Conservation (phyloP, 2,329 filamentous ascomycete species). For the Ascochyta koolunga region DNA sequence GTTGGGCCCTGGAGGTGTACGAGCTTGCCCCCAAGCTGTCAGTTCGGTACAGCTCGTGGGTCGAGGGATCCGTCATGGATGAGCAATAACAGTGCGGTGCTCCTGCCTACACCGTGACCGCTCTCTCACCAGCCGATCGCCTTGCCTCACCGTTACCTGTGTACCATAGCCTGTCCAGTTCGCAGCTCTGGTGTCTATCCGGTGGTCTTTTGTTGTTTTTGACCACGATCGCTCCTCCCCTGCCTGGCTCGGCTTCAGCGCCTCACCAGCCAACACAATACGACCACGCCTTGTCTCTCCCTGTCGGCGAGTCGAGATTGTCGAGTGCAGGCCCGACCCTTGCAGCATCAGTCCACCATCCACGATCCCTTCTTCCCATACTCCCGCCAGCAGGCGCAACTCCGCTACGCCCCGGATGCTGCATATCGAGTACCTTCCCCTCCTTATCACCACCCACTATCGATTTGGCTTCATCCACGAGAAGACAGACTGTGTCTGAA, state of each 20-base stretch:
- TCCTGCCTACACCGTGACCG: conserved; percentile 5
- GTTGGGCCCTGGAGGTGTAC: conserved; percentile 12
- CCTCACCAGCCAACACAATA: conserved; percentile 23
- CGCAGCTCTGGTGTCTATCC: too few species aligned
- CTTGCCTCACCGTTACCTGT: background rate
- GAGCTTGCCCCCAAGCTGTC: conserved; percentile 14
- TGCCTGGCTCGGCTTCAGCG: conserved; percentile 24
- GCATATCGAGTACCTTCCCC: conserved; percentile 16
- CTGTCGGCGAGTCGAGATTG: conserved; percentile 18
- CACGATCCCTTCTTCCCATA: conserved; percentile 24
- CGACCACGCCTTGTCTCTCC: conserved; percentile 31
- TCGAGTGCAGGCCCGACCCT: conserved; percentile 37
- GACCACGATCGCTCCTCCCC: conserved; percentile 23
- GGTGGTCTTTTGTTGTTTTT: conserved; percentile 3
- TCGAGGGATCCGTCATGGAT: conserved; percentile 11
- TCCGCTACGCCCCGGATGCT: conserved; percentile 11
- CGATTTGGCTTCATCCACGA: conserved; percentile 20
- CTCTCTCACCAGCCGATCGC: conserved; percentile 1
- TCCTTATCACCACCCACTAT: conserved; percentile 11
- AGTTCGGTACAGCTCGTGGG: conserved; percentile 15
- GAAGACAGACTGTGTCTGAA: conserved; percentile 37
- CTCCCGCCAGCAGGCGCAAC: conserved; percentile 24
- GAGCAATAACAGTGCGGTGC: conserved; percentile 17
- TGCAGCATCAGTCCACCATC: conserved; percentile 26
- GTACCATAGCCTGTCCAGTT: background rate